phyloP scores from a whole-genome alignment of 2,329 filamentous ascomycete genomes.

The Whalleya microplaca region DNA sequence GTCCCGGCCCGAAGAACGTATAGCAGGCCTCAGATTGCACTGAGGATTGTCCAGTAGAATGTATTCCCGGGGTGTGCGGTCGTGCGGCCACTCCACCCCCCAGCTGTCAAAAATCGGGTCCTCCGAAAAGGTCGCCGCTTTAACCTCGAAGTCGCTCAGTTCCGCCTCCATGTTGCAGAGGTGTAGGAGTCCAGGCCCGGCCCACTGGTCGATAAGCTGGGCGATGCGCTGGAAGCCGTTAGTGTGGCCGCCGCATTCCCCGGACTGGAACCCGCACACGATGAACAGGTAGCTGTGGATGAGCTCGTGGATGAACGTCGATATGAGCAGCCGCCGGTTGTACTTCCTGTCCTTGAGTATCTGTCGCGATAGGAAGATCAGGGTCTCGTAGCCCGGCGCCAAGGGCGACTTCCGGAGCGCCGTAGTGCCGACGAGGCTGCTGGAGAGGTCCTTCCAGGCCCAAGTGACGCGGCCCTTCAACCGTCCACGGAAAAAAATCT shows the following conservation, averaged over 20 bases:
- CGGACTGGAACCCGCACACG: slow-evolving; percentile 60
- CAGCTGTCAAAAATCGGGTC: slow-evolving; percentile 29
- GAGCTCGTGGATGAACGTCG: slow-evolving; percentile 68
- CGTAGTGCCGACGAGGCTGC: slow-evolving; percentile 65
- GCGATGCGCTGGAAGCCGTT: slow-evolving; percentile 63
- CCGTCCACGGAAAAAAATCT: slow-evolving; percentile 63
- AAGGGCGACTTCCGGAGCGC: slow-evolving; percentile 54
- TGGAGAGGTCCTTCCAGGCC: slow-evolving; percentile 64
- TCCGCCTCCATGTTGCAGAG: slow-evolving; percentile 66
- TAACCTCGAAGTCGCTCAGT: slow-evolving; percentile 53
- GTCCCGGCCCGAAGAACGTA: slow-evolving; percentile 33
- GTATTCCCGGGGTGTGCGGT: slow-evolving; percentile 29
- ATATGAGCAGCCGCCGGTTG: slow-evolving; percentile 64
- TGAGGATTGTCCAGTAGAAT: slow-evolving; percentile 25
- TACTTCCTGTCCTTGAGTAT: slow-evolving; percentile 61
- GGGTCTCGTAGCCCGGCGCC: slow-evolving; percentile 60
- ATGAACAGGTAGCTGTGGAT: slow-evolving; percentile 71
- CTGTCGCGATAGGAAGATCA: slow-evolving; percentile 63
- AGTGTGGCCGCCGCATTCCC: slow-evolving; percentile 62
- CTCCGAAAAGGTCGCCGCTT: slow-evolving; percentile 11
- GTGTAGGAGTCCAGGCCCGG: slow-evolving; percentile 56
- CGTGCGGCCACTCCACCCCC: slow-evolving; percentile 29
- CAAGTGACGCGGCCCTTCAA: slow-evolving; percentile 62
- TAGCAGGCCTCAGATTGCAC: slow-evolving; percentile 24
- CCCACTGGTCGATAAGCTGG: slow-evolving; percentile 63